Percentiles rank a stretch among this genome's conserved stretches.
Conservation (phyloP, 305 asterid genomes). For the Fraxinus xanthoxyloides region DNA sequence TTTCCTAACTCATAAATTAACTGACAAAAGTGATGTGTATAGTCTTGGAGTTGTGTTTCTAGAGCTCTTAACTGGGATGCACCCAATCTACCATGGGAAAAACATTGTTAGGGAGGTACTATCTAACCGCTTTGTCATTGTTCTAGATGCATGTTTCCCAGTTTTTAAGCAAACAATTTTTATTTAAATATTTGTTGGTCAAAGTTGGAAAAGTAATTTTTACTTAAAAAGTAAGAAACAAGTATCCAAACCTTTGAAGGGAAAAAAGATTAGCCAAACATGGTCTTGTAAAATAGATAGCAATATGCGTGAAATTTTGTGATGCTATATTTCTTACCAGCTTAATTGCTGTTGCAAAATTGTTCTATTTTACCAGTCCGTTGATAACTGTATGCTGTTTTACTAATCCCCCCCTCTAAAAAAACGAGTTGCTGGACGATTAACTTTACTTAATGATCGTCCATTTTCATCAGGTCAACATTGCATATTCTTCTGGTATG, state of each 20-base stretch:
- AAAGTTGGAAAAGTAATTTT: background rate
- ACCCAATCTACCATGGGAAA: conserved; percentile 74
- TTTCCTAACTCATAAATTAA: conserved; percentile 73
- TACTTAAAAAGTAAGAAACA: background rate
- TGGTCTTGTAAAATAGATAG: background rate
- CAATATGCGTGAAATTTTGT: background rate
- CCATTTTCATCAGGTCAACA: conserved; percentile 51
- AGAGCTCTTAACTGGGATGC: conserved; percentile 82
- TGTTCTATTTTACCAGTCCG: background rate
- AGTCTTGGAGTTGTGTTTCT: conserved; percentile 85
- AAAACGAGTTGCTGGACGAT: background rate
- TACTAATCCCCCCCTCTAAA: background rate
- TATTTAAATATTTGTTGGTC: background rate
- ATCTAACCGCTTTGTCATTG: background rate
- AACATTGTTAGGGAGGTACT: conserved; percentile 85
- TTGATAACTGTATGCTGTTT: background rate
- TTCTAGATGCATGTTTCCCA: background rate
- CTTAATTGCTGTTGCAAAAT: background rate
- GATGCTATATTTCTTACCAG: background rate
- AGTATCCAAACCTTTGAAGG: background rate
- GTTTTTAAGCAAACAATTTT: background rate
- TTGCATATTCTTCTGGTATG: conserved; percentile 57
- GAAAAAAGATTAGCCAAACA: background rate
- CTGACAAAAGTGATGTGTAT: conserved; percentile 87
- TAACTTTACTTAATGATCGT: background rate